phyloP scores from a whole-genome alignment of 768 basidiomycete genomes.

The Suillus clintonianus region DNA sequence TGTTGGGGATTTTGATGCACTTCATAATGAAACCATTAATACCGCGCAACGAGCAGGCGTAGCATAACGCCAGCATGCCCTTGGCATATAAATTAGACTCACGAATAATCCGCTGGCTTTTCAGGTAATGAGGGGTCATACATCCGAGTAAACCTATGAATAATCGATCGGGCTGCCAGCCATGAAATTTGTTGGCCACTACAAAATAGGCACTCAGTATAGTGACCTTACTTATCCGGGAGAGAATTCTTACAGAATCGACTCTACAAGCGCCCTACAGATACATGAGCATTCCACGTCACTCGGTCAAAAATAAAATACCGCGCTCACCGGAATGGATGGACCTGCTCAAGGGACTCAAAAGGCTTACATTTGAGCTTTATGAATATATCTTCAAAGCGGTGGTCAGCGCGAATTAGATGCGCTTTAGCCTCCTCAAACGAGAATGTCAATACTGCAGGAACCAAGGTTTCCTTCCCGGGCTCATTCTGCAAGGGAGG shows the following conservation, averaged over 20 bases:
- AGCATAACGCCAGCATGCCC: background rate
- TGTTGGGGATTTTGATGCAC: conserved; percentile 20
- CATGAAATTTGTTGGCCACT: conserved; percentile 85
- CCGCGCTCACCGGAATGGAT: conserved; percentile 72
- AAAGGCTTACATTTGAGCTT: conserved; percentile 75
- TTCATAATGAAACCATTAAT: conserved; percentile 7
- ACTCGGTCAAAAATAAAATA: background rate
- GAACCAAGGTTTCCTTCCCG: conserved; percentile 45
- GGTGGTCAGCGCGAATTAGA: conserved; percentile 62
- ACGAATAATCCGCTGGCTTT: conserved; percentile 55
- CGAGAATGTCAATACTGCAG: conserved; percentile 73
- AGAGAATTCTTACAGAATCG: conserved; percentile 59
- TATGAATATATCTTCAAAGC: conserved; percentile 71
- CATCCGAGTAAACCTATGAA: conserved; percentile 74
- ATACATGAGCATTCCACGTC: background rate
- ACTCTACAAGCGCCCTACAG: conserved; percentile 65
- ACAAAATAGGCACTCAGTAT: background rate
- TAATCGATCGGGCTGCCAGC: conserved; percentile 84
- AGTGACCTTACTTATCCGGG: background rate
- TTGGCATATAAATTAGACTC: conserved; percentile 18
- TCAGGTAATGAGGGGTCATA: conserved; percentile 78
- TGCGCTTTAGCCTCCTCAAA: conserved; percentile 76
- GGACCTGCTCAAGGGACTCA: conserved; percentile 70
- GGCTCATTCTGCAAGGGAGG: conserved; percentile 5
- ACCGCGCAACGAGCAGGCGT: background rate